Conservation (phyloP, 805 yeast genomes). For the Cyberlindnera lachancei region DNA sequence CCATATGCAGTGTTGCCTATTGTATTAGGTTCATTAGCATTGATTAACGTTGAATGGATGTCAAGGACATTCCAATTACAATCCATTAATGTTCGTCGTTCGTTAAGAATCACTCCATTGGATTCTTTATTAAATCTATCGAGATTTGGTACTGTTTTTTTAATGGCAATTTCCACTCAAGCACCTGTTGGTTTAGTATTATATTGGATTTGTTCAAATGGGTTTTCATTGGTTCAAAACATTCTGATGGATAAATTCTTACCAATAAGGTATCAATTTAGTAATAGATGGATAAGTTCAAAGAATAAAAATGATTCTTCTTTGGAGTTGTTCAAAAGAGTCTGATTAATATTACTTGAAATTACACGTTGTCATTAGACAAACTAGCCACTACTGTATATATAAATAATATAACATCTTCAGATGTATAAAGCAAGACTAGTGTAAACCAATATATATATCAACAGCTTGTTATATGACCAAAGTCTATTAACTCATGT, state of each 20-base stretch:
- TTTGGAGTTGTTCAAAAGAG: no score
- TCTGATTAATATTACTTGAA: no score
- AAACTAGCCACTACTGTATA: no score
- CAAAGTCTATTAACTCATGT: no score
- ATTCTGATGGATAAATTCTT: constrained; percentile 46
- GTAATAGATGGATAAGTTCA: constrained; percentile 4
- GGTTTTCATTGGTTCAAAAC: constrained; percentile 72
- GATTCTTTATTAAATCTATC: constrained; percentile 65
- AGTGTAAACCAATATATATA: no score
- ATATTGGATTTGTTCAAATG: constrained; percentile 89
- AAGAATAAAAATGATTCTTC: no score
- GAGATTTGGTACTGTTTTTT: constrained; percentile 65
- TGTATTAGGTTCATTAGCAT: constrained; percentile 57
- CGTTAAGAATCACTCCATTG: constrained; percentile 47
- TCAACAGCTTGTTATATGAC: no score
- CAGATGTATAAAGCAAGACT: no score
- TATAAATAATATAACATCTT: no score
- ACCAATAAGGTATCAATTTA: constrained; percentile 17
- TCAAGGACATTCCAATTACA: constrained; percentile 47
- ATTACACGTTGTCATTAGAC: no score
- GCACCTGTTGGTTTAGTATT: constrained; percentile 76
- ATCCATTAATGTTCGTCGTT: constrained; percentile 30
- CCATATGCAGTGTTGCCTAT: constrained; percentile 62
- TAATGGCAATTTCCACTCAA: constrained; percentile 80
- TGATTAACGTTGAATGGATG: constrained; percentile 81